Evolutionary conservation across 1,284 basidiomycete genomes (phyloP).

Genomic region (Porodaedalea pini): DNA sequence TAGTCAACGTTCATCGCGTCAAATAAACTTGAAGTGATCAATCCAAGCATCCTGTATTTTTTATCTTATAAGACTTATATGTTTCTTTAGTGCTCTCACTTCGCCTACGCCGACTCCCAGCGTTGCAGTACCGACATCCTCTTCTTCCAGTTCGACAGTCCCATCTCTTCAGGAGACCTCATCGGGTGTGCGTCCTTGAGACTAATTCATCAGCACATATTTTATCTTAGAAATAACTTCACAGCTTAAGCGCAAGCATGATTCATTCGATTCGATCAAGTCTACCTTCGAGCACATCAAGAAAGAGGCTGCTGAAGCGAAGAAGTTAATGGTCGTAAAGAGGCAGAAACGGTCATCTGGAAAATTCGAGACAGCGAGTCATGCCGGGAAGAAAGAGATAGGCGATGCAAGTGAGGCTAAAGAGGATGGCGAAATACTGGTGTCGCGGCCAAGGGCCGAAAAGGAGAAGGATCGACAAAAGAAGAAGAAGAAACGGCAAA

Average conservation of each 20-base stretch:
- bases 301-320: neutral
- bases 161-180: too few relatives aligned
- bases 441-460: neutral
- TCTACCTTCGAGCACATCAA: neutral
- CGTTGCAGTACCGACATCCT: neutral
- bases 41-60: neutral
- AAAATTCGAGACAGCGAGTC: too few relatives aligned
- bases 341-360: neutral
- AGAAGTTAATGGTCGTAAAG: neutral
- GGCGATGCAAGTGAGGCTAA: neutral
- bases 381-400: neutral
- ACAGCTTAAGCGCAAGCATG: neutral
- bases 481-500: constrained; percentile 4
- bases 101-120: neutral
- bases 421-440: neutral
- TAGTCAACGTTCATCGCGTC: neutral
- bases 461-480: constrained; percentile 5
- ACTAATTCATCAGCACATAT: neutral
- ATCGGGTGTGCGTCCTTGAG: neutral
- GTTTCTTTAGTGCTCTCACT: neutral
- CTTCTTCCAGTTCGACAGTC: neutral
- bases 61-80: neutral
- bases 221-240: neutral
- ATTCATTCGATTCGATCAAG: neutral
- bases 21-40: neutral